Conservation (phyloP, 148 eudicot genomes). For the Chenopodium formosanum region DNA sequence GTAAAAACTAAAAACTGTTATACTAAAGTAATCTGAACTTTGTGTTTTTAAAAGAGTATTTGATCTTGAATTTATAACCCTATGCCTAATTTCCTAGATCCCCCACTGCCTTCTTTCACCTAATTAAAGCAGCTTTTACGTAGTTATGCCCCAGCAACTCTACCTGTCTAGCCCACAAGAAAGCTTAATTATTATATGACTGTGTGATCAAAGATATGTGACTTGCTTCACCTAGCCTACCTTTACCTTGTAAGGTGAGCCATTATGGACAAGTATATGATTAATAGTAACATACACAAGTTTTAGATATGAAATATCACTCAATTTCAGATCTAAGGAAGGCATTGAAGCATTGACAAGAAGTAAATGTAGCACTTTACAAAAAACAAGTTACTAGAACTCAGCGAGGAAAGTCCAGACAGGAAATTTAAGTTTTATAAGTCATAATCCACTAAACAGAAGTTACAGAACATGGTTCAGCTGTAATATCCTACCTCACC, state of each 20-base stretch:
- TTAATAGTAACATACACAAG: not conserved
- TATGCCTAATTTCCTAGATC: too few species aligned
- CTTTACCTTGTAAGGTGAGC: not conserved
- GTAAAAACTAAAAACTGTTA: too few species aligned
- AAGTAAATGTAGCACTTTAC: not conserved
- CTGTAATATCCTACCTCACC: slow-evolving; percentile 69
- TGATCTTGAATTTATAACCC: too few species aligned
- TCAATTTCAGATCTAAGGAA: not conserved
- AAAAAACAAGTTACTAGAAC: not conserved
- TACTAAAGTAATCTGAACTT: too few species aligned
- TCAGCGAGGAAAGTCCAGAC: not conserved
- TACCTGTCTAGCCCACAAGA: too few species aligned
- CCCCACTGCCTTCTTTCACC: too few species aligned
- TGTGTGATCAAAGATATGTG: not conserved
- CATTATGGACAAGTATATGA: not conserved
- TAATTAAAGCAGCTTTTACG: too few species aligned
- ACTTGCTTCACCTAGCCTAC: not conserved
- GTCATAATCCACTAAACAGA: not conserved
- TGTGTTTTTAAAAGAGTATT: too few species aligned
- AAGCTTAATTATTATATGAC: not conserved
- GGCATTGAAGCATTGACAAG: not conserved
- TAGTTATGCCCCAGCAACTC: too few species aligned
- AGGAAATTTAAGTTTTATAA: not conserved
- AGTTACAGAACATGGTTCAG: not conserved
- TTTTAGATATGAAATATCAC: not conserved